Evolutionary conservation across 257 asterid species (phyloP), one percentile per base, ranked within the genome.

Genomic region (Jasminum sambac): DNA sequence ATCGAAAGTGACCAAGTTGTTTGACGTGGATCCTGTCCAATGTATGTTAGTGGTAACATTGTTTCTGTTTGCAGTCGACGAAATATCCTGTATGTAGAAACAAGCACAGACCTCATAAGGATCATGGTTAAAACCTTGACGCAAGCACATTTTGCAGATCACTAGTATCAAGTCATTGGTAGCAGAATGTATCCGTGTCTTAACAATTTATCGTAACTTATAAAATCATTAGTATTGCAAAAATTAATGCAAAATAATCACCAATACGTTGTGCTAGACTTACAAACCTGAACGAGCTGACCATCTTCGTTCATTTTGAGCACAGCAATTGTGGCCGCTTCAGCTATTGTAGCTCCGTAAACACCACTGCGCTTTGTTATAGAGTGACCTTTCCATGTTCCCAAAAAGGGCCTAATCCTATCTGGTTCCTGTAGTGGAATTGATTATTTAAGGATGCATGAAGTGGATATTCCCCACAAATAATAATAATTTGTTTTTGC

Each of bases 361-460:
- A 94, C 97, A 76, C 99, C 97, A 73, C 89, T 94, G 58, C 97
- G 92, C 73, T 88, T 94, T 42, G 97, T 94, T 66, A 81, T 44
- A 14, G 99, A 94, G 78, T 80, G 92, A 70, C 99, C 99, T 78
- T 82, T 90, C 97, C 98, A 93, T 46, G 83, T 87, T 55, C 98
- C 96, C 42, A 90, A 81, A 86, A 82, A 87, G 43, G 88, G 90
- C 48, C 75, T 50, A 52, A 93, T 72, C 85, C 90, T 87, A 62
- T 87, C 78, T 6, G 70, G 67, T 73, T 85, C 95, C 98, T 92
- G 73, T 62, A 78, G 41, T 74, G 68, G 67, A 52, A 69, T 8
- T 70, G 42, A 9, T 25, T 48, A 16, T 39, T 30, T 52, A 37
- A 70, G 73, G 44, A 70, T 44, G 75, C 78, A 73, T 8, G 38